phyloP scores from a whole-genome alignment of 2,329 filamentous ascomycete species.

The Colletotrichum graminicola region DNA sequence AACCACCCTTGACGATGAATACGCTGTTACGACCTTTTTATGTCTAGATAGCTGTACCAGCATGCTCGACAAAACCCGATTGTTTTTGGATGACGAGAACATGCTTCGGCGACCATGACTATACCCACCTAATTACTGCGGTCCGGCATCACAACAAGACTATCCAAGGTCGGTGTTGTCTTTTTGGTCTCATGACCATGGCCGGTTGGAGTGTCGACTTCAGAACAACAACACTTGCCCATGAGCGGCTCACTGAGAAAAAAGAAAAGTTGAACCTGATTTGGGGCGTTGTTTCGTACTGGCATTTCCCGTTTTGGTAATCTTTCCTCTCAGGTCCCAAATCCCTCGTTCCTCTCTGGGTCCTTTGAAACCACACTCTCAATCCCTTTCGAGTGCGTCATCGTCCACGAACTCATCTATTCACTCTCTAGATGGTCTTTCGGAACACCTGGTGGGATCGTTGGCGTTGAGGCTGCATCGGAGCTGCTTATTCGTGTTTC shows the following conservation, averaged over 20 bases:
- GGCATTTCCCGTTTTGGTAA: constrained; percentile 29
- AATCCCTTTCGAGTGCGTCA: neutral
- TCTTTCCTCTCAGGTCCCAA: neutral
- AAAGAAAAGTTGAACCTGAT: constrained; percentile 41
- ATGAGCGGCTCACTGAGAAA: constrained; percentile 31
- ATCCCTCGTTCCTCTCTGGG: neutral
- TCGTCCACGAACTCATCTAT: neutral
- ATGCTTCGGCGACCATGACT: constrained; percentile 53
- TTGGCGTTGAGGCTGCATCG: constrained; percentile 40
- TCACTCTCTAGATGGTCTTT: constrained; percentile 6
- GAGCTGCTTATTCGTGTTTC: constrained; percentile 26
- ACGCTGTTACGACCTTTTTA: constrained; percentile 59
- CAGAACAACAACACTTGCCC: constrained; percentile 13
- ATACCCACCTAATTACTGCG: constrained; percentile 55
- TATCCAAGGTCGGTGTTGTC: constrained; percentile 14
- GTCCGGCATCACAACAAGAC: constrained; percentile 31
- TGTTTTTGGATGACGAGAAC: constrained; percentile 41
- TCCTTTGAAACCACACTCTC: constrained; percentile 10
- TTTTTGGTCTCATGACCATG: constrained; percentile 16
- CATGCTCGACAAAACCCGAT: constrained; percentile 45
- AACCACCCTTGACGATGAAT: constrained; percentile 56
- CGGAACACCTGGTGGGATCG: constrained; percentile 5
- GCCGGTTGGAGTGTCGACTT: constrained; percentile 26
- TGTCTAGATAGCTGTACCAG: constrained; percentile 59
- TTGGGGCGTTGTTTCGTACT: constrained; percentile 28